phyloP scores from a whole-genome alignment of 1,284 basidiomycete species.

The Ustilago shanxiensis region DNA sequence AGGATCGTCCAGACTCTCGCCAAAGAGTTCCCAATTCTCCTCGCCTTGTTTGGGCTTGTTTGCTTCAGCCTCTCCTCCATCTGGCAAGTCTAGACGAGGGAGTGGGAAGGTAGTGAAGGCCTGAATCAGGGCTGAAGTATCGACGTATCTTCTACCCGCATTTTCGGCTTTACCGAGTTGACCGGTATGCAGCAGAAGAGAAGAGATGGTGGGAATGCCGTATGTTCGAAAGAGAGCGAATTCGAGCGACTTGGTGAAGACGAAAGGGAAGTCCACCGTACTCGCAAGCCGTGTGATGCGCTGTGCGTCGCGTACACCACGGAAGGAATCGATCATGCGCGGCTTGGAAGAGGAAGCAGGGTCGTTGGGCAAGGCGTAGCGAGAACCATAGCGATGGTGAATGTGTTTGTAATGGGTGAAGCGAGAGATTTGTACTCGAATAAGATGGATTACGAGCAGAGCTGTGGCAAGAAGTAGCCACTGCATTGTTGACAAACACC shows the following conservation, averaged over 20 bases:
- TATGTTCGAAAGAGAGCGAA: conserved; percentile 53
- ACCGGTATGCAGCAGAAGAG: conserved; percentile 43
- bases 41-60: background rate
- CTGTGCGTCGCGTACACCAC: conserved; percentile 45
- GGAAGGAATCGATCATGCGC: conserved; percentile 49
- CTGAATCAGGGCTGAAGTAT: conserved; percentile 59
- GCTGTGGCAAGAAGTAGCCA: conserved; percentile 13
- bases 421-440: conserved; percentile 21
- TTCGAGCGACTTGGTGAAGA: conserved; percentile 41
- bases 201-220: conserved; percentile 51
- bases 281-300: conserved; percentile 37
- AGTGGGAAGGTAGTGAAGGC: conserved; percentile 77
- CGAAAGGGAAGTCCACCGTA: conserved; percentile 26
- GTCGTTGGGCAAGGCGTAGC: conserved; percentile 25
- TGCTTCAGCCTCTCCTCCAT: conserved; percentile 19
- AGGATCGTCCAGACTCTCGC: conserved; percentile 44
- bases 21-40: conserved; percentile 29
- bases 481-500: background rate
- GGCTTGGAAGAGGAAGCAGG: conserved; percentile 20
- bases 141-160: conserved; percentile 36
- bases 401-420: conserved; percentile 25
- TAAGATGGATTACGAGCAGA: conserved; percentile 17
- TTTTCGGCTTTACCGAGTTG: conserved; percentile 44
- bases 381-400: conserved; percentile 36
- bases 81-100: conserved; percentile 75